Evolutionary conservation across 441 rosid species (phyloP), one percentile per base, ranked within the genome.

Genomic region (Corymbia calophylla): DNA sequence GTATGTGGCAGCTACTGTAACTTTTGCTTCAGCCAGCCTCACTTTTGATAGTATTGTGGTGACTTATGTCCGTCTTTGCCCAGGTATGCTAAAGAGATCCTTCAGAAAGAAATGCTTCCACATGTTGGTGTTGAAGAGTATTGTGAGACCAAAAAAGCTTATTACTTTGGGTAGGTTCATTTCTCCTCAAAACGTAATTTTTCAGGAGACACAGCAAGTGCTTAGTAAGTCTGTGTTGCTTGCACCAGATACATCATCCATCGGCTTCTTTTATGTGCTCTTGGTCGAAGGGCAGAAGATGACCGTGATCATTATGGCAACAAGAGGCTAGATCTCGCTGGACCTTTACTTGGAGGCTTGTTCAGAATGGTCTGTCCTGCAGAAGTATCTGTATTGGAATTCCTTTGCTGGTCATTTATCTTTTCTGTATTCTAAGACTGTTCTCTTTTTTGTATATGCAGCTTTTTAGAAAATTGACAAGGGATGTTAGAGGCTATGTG

Each of bases 261-360:
- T 87, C 98, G 99, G 77, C 95, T 98, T 88, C 96, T 98, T 90
- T 94, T 96, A 86, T 98, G 99, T 93, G 99, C 99, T 87, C 96
- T 96, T 92, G 98, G 97, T 90, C 97, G 98, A 91, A 94, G 98
- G 94, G 95, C 99, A 88, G 99, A 97, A 93, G 99, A 98, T 94
- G 99, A 98, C 88, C 95, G 99, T 89, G 99, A 98, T 94, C 99
- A 97, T 92, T 98, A 97, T 93, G 99, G 99, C 89, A 97, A 98
- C 95, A 98, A 98, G 92, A 96, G 99, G 95, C 99, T 98, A 86
- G 99, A 98, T 93, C 99, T 98, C 92, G 99, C 99, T 87, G 99
- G 99, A 89, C 99, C 99, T 53, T 93, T 98, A 88, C 98, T 98
- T 88, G 99, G 99, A 80, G 99, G 99, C 92, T 95, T 98, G 68